Percentiles rank a stretch among this genome's conserved stretches.
Evolutionary conservation across 2,329 filamentous ascomycete species (phyloP).

Genomic region (Curvularia verruculosa): DNA sequence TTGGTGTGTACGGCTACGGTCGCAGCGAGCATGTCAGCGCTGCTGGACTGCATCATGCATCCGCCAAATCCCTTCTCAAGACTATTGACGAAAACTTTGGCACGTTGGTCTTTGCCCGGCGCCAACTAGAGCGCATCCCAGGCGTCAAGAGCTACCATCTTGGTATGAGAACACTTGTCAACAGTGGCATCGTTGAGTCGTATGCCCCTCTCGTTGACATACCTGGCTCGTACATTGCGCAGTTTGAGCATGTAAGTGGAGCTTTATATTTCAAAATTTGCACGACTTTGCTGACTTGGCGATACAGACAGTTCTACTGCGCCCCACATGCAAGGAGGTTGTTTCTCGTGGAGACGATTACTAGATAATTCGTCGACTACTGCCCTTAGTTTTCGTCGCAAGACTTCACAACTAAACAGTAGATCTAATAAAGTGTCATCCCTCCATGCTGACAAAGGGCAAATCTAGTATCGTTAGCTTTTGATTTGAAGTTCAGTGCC

Average conservation of each 20-base stretch:
- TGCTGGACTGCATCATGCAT: slow-evolving; percentile 73
- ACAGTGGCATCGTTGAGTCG: slow-evolving; percentile 80
- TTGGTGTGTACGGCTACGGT: slow-evolving; percentile 68
- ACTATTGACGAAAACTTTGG: slow-evolving; percentile 96
- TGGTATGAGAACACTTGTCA: slow-evolving; percentile 84
- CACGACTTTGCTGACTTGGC: background rate
- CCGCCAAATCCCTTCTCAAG: slow-evolving; percentile 81
- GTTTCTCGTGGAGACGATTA: slow-evolving; percentile 87
- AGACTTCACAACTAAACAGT: background rate
- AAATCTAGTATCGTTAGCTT: background rate
- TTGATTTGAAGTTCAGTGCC: background rate
- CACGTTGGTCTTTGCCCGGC: slow-evolving; percentile 83
- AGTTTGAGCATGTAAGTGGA: slow-evolving; percentile 86
- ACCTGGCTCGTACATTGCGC: slow-evolving; percentile 90
- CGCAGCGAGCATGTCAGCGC: slow-evolving; percentile 71
- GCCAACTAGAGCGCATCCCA: slow-evolving; percentile 79
- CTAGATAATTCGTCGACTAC: slow-evolving; percentile 51
- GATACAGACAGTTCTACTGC: slow-evolving; percentile 40
- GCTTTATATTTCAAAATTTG: background rate
- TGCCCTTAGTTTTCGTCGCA: background rate
- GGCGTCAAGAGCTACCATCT: slow-evolving; percentile 91
- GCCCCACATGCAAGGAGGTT: slow-evolving; percentile 73
- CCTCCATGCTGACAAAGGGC: background rate
- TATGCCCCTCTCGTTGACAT: slow-evolving; percentile 89
- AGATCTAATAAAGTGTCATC: background rate